Evolutionary conservation across 257 asterid genomes (phyloP), one percentile per base, ranked within the genome.

Genomic region (Scutellaria galericulata): DNA sequence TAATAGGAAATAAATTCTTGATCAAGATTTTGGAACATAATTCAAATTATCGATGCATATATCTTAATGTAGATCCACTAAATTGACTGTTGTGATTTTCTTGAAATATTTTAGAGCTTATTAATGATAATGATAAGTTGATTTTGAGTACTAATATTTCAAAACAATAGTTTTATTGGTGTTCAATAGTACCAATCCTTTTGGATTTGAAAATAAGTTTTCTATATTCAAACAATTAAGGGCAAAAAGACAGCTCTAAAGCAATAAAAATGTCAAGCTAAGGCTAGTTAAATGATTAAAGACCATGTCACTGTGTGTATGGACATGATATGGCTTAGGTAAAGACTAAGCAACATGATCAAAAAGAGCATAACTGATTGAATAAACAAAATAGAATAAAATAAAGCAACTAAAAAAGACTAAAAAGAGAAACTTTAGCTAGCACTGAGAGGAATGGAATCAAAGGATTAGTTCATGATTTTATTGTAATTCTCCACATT

Each of bases 261-360:
- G 80, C 55, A 70, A 70, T 70, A 62, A 45, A 71, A 70, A 50
- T 46, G 24, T 31, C 15, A 40, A 59, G 62, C 9, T 37, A 22
- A 27, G 62, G 70, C 18, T 48, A 27, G 45, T n/a, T 68, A 24
- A 56, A 64, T 50, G 37, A 71, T 71, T 47, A 64, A 77, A 71
- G 74, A 14, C 18, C 52, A 40, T 57, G 41, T 56, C 13, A 37
- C 48, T 57, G 41, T 56, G 60, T 70, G 74, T 59, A 69, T 41
- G 60, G 74, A 60, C 76, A 44, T 31, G 37, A 31, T 76, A 69
- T 52, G 68, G 31, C 46, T 71, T 48, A 65, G 47, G 81, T 77
- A 71, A 71, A 71, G 77, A 77, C 47, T 70, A 76, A 76, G 80
- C 80, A 70, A 76, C 72, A 52, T 63, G n/a, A 69, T 42, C 2